phyloP scores from a whole-genome alignment of 352 stramenopile genomes.

The Phytophthora vignae region DNA sequence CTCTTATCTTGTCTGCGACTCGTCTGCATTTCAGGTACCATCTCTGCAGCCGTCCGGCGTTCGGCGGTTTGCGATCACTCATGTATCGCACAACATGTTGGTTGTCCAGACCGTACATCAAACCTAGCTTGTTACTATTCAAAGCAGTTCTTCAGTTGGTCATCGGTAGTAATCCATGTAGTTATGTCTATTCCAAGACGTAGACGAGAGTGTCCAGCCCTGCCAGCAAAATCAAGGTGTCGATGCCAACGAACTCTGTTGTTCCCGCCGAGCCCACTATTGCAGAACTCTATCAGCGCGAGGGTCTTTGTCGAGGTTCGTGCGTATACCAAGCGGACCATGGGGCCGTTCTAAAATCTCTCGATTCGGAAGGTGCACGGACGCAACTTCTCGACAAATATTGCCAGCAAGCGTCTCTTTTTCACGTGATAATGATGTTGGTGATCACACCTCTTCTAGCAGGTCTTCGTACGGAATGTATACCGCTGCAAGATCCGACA shows the following conservation, averaged over 20 bases:
- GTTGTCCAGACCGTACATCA: no score
- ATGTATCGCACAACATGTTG: no score
- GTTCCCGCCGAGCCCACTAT: no score
- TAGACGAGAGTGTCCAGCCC: no score
- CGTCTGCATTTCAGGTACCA: no score
- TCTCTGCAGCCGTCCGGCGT: no score
- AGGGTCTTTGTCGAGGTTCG: background rate
- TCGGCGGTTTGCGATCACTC: no score
- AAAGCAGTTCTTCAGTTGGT: no score
- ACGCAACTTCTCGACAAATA: background rate
- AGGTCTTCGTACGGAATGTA: background rate
- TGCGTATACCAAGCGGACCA: background rate
- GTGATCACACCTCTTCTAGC: background rate
- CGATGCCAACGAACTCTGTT: background rate
- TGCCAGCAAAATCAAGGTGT: background rate
- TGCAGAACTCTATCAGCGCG: background rate
- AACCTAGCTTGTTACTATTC: no score
- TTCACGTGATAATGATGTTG: background rate
- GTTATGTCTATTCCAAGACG: background rate
- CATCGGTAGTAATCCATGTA: background rate
- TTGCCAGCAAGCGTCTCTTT: background rate
- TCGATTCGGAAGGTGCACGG: background rate
- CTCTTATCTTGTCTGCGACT: no score
- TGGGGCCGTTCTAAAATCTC: background rate
- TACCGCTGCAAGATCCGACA: constrained; percentile 15